Evolutionary conservation across 495 filamentous ascomycete species (phyloP).

Genomic region (Penicillium fimorum): DNA sequence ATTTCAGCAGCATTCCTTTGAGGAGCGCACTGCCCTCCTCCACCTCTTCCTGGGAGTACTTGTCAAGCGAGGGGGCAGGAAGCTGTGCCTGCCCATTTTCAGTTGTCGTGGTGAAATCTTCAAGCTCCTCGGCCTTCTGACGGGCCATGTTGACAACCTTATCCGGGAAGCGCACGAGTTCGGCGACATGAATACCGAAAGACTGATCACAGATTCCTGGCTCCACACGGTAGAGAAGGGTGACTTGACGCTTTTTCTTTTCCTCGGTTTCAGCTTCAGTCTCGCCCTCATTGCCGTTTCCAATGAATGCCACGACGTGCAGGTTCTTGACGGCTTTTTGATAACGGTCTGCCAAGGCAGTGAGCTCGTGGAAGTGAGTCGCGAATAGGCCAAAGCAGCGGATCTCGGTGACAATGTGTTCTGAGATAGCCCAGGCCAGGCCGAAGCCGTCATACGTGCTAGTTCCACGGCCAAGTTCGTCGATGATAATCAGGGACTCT

Average conservation of each 20-base stretch:
- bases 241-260: slow-evolving; percentile 76
- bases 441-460: slow-evolving; percentile 99
- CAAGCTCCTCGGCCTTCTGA: slow-evolving; percentile 94
- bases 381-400: slow-evolving; percentile 91
- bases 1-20: slow-evolving; percentile 80
- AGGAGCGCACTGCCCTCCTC: slow-evolving; percentile 86
- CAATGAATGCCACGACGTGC: slow-evolving; percentile 94
- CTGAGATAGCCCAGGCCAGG: slow-evolving; percentile 96
- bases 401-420: slow-evolving; percentile 95
- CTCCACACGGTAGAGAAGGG: slow-evolving; percentile 92
- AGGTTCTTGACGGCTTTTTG: slow-evolving; percentile 81
- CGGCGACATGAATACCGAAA: slow-evolving; percentile 97
- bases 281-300: slow-evolving; percentile 46
- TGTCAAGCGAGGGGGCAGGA: slow-evolving; percentile 39
- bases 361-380: slow-evolving; percentile 98
- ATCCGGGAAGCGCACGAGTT: slow-evolving; percentile 94
- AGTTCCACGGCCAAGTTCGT: slow-evolving; percentile 96
- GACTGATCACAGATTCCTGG: slow-evolving; percentile 94
- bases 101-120: slow-evolving; percentile 74
- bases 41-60: slow-evolving; percentile 79
- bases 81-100: slow-evolving; percentile 60
- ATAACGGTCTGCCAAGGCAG: slow-evolving; percentile 79
- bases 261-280: slow-evolving; percentile 33
- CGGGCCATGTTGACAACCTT: slow-evolving; percentile 99
- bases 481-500: slow-evolving; percentile 95